Evolutionary conservation across 495 filamentous ascomycete genomes (phyloP).

Genomic region (Tuber magnatum): DNA sequence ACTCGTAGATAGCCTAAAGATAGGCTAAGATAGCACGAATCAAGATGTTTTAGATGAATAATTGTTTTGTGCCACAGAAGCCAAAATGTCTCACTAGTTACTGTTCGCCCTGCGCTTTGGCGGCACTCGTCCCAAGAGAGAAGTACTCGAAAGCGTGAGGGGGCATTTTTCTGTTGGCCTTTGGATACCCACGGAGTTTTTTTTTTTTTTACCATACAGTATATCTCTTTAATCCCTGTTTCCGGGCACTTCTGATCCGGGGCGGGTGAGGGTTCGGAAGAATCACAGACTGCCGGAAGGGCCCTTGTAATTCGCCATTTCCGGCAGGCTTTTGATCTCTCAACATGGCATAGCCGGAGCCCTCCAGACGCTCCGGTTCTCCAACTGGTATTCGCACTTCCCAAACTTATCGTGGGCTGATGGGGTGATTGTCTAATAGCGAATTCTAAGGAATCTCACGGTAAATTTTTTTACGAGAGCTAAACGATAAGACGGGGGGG

Average conservation of each 20-base stretch:
- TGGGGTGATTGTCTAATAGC: neutral
- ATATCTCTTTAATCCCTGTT: neutral
- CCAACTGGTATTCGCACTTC: neutral
- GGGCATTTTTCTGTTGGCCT: neutral
- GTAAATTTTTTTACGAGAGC: neutral
- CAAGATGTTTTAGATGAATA: neutral
- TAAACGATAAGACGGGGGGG: neutral
- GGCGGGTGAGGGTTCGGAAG: neutral
- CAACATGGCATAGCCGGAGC: neutral
- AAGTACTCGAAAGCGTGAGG: neutral
- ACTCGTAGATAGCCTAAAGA: neutral
- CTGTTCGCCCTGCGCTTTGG: neutral
- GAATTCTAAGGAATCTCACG: neutral
- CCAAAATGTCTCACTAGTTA: neutral
- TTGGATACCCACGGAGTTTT: neutral
- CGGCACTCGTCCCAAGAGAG: neutral
- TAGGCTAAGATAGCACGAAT: neutral
- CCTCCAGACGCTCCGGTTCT: neutral
- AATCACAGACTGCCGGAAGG: neutral
- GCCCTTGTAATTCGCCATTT: neutral
- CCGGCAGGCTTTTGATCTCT: neutral
- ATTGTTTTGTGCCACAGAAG: neutral
- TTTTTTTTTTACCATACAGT: neutral
- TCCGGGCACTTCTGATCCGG: neutral
- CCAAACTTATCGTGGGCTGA: neutral